Evolutionary conservation across 2,329 filamentous ascomycete species (phyloP).

Genomic region (Penicillium sp.): DNA sequence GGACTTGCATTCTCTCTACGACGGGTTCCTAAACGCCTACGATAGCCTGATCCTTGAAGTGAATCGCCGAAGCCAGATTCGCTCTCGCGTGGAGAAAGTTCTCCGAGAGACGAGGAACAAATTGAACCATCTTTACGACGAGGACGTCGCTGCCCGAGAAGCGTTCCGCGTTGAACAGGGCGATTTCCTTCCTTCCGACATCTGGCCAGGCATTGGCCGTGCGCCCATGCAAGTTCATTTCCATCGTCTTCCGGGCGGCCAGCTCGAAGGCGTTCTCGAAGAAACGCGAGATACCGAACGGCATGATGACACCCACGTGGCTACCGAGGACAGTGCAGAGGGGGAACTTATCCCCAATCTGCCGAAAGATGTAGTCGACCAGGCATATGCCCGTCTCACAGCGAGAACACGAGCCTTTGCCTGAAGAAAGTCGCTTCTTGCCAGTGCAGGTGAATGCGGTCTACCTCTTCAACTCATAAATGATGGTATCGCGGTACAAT

Average conservation of each 20-base stretch:
- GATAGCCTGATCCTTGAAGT: constrained; percentile 82
- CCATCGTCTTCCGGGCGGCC: constrained; percentile 37
- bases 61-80: constrained; percentile 69
- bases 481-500: neutral
- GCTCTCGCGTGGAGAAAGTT: constrained; percentile 72
- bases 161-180: constrained; percentile 79
- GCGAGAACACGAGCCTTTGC: constrained; percentile 27
- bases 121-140: constrained; percentile 71
- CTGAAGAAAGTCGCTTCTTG: neutral
- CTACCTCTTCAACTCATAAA: neutral
- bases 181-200: constrained; percentile 81
- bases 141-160: constrained; percentile 73
- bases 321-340: constrained; percentile 20
- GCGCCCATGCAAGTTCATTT: constrained; percentile 54
- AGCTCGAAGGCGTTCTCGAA: constrained; percentile 27
- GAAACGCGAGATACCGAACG: constrained; percentile 13
- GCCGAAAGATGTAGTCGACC: constrained; percentile 45
- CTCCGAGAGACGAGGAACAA: constrained; percentile 76
- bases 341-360: constrained; percentile 46
- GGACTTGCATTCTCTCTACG: constrained; percentile 78
- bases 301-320: constrained; percentile 5
- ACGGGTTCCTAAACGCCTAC: constrained; percentile 82
- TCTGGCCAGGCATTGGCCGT: constrained; percentile 74
- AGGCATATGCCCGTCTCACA: constrained; percentile 44
- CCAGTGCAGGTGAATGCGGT: neutral